These are phyloP conservation scores for Eurotiales sp. DNA, from an alignment of 2,329 filamentous ascomycete genomes.

Conservation along the genomic window DNA sequence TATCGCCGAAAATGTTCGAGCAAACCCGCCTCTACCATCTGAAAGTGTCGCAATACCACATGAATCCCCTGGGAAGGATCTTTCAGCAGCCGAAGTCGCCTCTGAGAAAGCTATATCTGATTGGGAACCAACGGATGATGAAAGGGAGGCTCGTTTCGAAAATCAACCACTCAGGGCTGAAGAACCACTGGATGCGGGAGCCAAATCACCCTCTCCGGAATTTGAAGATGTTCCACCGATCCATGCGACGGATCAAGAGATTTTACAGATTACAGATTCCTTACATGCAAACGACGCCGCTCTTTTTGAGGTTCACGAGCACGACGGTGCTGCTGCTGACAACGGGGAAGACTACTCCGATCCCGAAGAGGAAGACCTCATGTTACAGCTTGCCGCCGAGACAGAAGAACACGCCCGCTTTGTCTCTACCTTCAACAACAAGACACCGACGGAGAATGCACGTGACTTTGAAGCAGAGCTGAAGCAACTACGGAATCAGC, in stretches of 20 bases:
- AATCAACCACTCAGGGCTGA: slow-evolving; percentile 2
- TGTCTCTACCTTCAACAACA: slow-evolving; percentile 78
- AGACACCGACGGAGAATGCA: slow-evolving; percentile 64
- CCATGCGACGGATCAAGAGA: slow-evolving; percentile 17
- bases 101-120: slow-evolving; percentile 16
- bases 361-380: slow-evolving; percentile 84
- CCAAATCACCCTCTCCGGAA: slow-evolving; percentile 44
- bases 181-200: neutral
- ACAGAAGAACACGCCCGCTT: slow-evolving; percentile 93
- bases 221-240: slow-evolving; percentile 49
- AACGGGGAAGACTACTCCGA: slow-evolving; percentile 69
- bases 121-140: slow-evolving; percentile 18
- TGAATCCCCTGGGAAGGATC: slow-evolving; percentile 20
- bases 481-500: slow-evolving; percentile 81
- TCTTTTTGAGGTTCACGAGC: slow-evolving; percentile 16
- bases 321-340: slow-evolving; percentile 28
- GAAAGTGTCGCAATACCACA: neutral
- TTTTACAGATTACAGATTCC: slow-evolving; percentile 21
- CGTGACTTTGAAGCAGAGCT: slow-evolving; percentile 84
- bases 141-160: slow-evolving; percentile 9
- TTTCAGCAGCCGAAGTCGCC: slow-evolving; percentile 18
- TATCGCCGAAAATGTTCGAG: slow-evolving; percentile 10
- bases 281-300: slow-evolving; percentile 18
- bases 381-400: slow-evolving; percentile 81
- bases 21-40: slow-evolving; percentile 12